phyloP scores from a whole-genome alignment of 192 early-diverging fungal genomes.

The Coemansia erecta region DNA sequence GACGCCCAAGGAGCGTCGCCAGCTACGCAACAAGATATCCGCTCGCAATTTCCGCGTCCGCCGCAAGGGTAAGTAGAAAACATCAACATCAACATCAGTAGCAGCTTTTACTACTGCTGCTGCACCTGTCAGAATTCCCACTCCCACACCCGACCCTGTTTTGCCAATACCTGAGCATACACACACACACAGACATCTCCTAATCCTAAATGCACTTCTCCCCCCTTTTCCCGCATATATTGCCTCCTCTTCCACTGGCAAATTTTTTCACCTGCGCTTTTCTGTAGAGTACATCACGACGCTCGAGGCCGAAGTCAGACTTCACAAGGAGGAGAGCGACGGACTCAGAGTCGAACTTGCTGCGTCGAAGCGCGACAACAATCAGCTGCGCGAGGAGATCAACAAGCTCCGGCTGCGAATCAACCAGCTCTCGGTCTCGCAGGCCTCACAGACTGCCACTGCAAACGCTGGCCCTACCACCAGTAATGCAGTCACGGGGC shows the following conservation, averaged over 20 bases:
- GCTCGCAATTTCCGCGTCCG: slow-evolving; percentile 82
- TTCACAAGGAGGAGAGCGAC: slow-evolving; percentile 55
- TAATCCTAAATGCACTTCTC: not conserved
- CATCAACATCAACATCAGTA: not conserved
- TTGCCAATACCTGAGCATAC: too few species aligned
- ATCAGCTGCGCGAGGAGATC: slow-evolving; percentile 43
- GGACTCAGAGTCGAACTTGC: slow-evolving; percentile 50
- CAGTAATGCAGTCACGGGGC: slow-evolving; percentile 1
- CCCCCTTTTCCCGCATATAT: slow-evolving; percentile 7
- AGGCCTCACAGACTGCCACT: not conserved
- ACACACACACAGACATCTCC: not conserved
- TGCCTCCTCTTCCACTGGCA: slow-evolving; percentile 3
- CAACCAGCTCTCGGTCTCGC: slow-evolving; percentile 9
- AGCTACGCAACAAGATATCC: slow-evolving; percentile 84
- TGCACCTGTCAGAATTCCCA: too few species aligned
- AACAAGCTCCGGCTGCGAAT: slow-evolving; percentile 23
- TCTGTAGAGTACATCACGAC: slow-evolving; percentile 59
- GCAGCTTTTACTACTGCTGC: too few species aligned
- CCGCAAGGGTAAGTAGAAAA: slow-evolving; percentile 63
- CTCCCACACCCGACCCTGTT: too few species aligned
- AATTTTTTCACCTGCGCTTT: slow-evolving; percentile 5
- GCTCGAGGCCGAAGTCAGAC: slow-evolving; percentile 59
- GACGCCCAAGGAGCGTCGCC: slow-evolving; percentile 73
- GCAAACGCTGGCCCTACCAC: not conserved
- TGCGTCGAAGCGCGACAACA: slow-evolving; percentile 30